Evolutionary conservation across 139 green algal species (phyloP), one percentile per base, ranked within the genome.

Genomic region (Coelastrella sp.): DNA sequence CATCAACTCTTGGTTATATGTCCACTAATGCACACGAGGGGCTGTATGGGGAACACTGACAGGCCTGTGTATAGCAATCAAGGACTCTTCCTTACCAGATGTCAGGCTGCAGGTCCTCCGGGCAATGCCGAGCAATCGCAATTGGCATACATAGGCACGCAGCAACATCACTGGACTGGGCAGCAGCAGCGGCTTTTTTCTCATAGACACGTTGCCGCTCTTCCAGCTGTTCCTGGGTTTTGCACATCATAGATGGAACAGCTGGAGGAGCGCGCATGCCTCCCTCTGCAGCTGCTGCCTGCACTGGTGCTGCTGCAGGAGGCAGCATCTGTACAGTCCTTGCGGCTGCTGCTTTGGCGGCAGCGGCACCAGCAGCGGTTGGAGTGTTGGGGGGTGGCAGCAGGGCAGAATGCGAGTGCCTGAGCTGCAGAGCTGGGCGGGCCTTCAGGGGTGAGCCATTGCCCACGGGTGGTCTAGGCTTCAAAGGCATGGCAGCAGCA

Each of bases 91-190:
- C 74, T 78, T 19, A 90, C 90, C 90, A 89, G 22, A 79, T 76
- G 60, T 87, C 61, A 0, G 90, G 56, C 72, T 87, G 49, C 25
- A 94, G 68, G 73, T 94, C 90, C 1, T 73, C 12, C 0, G 92
- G 92, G 85, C 92, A 94, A 82, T 94, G 92, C 49, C 58, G 87
- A 8, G 92, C 92, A 6, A 94, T 87, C 0, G 92, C 90, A 56
- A 94, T 94, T 65, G 90, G 92, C 57, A 24, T 35, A 68, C 84
- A 88, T 19, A 61, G 78, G 70, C 17, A 78, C 19, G 78, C 14
- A 83, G 49, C 49, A 14, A 19, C 76, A 65, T 11, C 12, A 19
- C 35, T 19, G 12, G 49, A 19, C 6, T 61, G 24, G 65, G 49
- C 49, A 25, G 76, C 49, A 27, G 76, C 19, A 25, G 49, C 76